Conservation (phyloP, 2,329 filamentous ascomycete species). For the Curvularia lunata region DNA sequence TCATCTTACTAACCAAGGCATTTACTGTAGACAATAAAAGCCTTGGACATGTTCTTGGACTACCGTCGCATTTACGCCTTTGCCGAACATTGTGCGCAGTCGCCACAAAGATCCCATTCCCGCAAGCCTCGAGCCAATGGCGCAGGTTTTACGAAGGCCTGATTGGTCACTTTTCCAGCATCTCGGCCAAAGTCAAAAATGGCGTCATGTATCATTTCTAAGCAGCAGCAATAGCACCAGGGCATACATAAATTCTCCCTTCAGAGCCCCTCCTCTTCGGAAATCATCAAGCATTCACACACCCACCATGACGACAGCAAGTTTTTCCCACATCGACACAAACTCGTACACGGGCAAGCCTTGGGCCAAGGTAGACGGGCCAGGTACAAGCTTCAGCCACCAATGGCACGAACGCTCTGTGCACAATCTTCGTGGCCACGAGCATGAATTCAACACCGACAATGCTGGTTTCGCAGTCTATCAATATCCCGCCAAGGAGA, state of each 20-base stretch:
- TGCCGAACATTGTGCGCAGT: background rate
- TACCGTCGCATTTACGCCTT: background rate
- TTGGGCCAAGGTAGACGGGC: constrained; percentile 70
- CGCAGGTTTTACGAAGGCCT: constrained; percentile 2
- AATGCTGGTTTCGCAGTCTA: constrained; percentile 65
- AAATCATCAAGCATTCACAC: background rate
- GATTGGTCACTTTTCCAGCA: constrained; percentile 26
- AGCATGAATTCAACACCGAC: constrained; percentile 62
- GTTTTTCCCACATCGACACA: constrained; percentile 68
- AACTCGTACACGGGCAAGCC: constrained; percentile 60
- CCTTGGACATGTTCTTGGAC: background rate
- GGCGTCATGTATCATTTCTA: constrained; percentile 37
- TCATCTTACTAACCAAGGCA: background rate
- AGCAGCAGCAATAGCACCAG: constrained; percentile 33
- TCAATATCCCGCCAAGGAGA: constrained; percentile 60
- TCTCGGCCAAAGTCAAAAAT: constrained; percentile 19
- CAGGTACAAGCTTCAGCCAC: constrained; percentile 61
- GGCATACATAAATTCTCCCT: constrained; percentile 16
- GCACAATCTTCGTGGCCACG: constrained; percentile 61
- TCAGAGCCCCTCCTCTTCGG: background rate
- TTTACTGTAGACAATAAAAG: background rate
- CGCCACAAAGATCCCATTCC: constrained; percentile 11
- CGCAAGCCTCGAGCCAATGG: background rate
- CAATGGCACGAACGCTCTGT: constrained; percentile 57
- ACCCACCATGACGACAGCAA: constrained; percentile 62